Evolutionary conservation across 768 basidiomycete genomes (phyloP).

Genomic region (Suillus hirtellus): DNA sequence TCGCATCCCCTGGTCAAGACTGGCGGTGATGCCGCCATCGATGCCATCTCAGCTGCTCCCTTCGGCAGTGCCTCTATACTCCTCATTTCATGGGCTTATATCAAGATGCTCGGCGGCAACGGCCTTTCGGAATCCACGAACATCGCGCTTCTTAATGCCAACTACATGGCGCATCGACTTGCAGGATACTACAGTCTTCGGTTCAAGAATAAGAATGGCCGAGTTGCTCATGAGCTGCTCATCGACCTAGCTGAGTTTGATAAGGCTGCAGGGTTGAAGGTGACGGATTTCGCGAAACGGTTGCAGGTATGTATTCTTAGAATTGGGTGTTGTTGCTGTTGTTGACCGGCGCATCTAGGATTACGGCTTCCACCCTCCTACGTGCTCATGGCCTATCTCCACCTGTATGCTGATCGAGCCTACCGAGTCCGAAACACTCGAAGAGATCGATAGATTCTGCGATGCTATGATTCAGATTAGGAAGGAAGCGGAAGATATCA

Average conservation of each 20-base stretch:
- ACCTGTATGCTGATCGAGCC: constrained; percentile 99
- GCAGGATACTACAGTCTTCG: constrained; percentile 81
- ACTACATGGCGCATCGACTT: constrained; percentile 93
- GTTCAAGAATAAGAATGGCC: constrained; percentile 87
- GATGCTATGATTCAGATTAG: constrained; percentile 98
- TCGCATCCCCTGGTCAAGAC: constrained; percentile 74
- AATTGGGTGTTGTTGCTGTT: no score
- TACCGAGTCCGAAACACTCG: constrained; percentile 92
- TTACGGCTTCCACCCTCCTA: constrained; percentile 95
- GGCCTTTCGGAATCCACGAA: constrained; percentile 87
- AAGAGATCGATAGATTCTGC: constrained; percentile 96
- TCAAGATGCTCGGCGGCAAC: constrained; percentile 97
- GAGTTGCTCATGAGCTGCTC: constrained; percentile 94
- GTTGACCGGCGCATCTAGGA: constrained; percentile 47
- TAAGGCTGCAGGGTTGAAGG: constrained; percentile 85
- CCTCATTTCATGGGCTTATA: constrained; percentile 98
- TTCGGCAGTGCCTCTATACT: constrained; percentile 95
- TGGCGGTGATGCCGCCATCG: constrained; percentile 71
- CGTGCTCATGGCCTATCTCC: constrained; percentile 96
- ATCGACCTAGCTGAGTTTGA: constrained; percentile 97
- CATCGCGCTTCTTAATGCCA: constrained; percentile 89
- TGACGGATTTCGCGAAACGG: constrained; percentile 95
- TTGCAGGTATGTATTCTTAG: constrained; percentile 59
- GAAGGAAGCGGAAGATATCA: constrained; percentile 85
- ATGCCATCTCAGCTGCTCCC: constrained; percentile 88